Evolutionary conservation across 1,284 basidiomycete species (phyloP).

Genomic region (Puccinia brachypodii): DNA sequence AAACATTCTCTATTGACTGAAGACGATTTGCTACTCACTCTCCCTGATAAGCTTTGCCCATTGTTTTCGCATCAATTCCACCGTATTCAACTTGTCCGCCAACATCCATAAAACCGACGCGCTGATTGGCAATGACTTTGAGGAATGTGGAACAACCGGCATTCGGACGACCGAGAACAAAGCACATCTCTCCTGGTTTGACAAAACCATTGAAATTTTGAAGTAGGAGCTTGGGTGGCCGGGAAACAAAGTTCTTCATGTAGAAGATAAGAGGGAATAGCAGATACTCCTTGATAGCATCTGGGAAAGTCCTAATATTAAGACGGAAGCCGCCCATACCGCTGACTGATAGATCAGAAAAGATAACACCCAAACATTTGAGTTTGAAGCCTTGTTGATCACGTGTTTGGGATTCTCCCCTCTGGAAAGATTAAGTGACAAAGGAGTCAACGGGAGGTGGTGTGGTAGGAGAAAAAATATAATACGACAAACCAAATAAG

Average conservation of each 20-base stretch:
- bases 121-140: constrained; percentile 70
- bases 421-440: background rate
- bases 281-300: constrained; percentile 60
- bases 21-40: constrained; percentile 29
- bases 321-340: constrained; percentile 65
- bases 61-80: constrained; percentile 59
- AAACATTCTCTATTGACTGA: background rate
- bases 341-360: constrained; percentile 72
- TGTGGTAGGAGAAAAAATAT: background rate
- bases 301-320: constrained; percentile 59
- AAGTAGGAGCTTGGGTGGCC: constrained; percentile 54
- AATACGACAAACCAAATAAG: constrained; percentile 24
- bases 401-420: constrained; percentile 29
- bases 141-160: constrained; percentile 74
- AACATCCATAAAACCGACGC: constrained; percentile 65
- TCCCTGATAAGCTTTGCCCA: constrained; percentile 40
- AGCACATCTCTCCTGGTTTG: constrained; percentile 63
- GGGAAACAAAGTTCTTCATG: constrained; percentile 46
- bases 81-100: constrained; percentile 70
- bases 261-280: constrained; percentile 49
- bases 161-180: constrained; percentile 80
- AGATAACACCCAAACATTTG: constrained; percentile 65
- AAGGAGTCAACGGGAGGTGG: background rate
- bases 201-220: constrained; percentile 50
- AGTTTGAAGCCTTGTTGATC: constrained; percentile 30